Conservation (phyloP, 2,329 filamentous ascomycete genomes). For the Lasiodiplodia theobromae region DNA sequence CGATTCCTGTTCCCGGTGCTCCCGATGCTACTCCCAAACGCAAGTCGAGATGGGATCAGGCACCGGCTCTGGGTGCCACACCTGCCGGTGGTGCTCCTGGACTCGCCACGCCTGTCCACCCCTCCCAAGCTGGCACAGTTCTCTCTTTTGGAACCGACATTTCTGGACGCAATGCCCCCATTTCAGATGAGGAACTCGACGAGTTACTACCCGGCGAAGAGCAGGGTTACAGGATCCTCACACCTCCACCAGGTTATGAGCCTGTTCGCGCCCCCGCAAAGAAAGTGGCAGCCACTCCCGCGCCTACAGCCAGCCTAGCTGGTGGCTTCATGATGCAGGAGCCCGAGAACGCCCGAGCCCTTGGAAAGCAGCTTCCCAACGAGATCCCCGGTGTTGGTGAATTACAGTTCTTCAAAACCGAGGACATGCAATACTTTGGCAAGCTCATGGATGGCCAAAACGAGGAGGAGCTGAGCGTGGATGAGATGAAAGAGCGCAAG, state of each 20-base stretch:
- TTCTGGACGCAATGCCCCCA: slow-evolving; percentile 76
- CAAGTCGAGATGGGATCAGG: slow-evolving; percentile 91
- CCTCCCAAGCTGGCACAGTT: slow-evolving; percentile 65
- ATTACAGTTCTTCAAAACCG: slow-evolving; percentile 96
- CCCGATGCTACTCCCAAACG: slow-evolving; percentile 64
- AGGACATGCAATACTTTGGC: slow-evolving; percentile 98
- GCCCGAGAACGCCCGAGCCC: slow-evolving; percentile 79
- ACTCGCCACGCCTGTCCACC: slow-evolving; percentile 78
- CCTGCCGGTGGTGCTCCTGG: slow-evolving; percentile 72
- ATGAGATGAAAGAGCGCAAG: slow-evolving; percentile 96
- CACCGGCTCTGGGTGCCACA: slow-evolving; percentile 72
- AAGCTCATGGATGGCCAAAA: slow-evolving; percentile 95
- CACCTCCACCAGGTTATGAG: slow-evolving; percentile 90
- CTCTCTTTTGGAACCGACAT: slow-evolving; percentile 83
- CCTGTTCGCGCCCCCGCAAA: slow-evolving; percentile 75
- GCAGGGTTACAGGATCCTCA: slow-evolving; percentile 90
- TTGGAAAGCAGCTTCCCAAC: slow-evolving; percentile 90
- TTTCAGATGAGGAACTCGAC: slow-evolving; percentile 95
- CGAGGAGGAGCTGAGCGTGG: slow-evolving; percentile 86
- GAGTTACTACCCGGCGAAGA: slow-evolving; percentile 76
- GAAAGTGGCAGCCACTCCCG: slow-evolving; percentile 75
- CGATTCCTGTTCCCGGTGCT: slow-evolving; percentile 58
- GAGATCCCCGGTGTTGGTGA: slow-evolving; percentile 97
- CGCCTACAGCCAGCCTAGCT: slow-evolving; percentile 66
- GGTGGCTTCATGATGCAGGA: slow-evolving; percentile 98